These are phyloP conservation scores for Fraxinus platypoda DNA, from an alignment of 305 asterid species.

Conservation along the genomic window DNA sequence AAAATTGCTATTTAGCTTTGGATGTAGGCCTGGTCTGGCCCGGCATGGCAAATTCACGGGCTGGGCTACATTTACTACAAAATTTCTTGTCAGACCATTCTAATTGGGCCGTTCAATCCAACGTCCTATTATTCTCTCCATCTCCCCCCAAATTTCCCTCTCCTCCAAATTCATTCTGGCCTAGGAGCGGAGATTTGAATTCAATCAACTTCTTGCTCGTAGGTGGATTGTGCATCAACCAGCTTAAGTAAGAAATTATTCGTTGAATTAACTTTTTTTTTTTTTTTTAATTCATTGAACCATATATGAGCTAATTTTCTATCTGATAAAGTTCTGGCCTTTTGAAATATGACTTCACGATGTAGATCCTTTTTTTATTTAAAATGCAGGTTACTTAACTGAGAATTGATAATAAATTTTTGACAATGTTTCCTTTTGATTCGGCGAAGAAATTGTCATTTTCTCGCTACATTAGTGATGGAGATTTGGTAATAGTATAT, in stretches of 20 bases:
- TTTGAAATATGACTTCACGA: background rate
- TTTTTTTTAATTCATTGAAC: too few relatives aligned
- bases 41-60: background rate
- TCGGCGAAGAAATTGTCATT: slow-evolving; percentile 50
- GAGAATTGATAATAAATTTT: background rate
- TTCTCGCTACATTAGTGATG: slow-evolving; percentile 50
- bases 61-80: too few relatives aligned
- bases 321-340: background rate
- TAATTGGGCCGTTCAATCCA: background rate
- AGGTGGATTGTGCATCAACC: background rate
- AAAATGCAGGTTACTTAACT: background rate
- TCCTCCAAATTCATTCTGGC: background rate
- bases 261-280: too few relatives aligned
- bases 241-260: background rate
- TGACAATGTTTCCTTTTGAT: slow-evolving; percentile 48
- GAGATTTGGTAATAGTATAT: slow-evolving; percentile 77
- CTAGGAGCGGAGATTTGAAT: background rate
- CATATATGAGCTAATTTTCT: background rate
- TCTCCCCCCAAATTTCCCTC: background rate
- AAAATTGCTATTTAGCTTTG: too few relatives aligned
- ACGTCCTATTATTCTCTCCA: background rate
- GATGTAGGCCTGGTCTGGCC: background rate
- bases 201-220: background rate
- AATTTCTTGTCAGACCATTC: background rate
- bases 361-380: background rate